Evolutionary conservation across 768 basidiomycete genomes (phyloP), one percentile per base, ranked within the genome.

Genomic region (Boletales sp.): DNA sequence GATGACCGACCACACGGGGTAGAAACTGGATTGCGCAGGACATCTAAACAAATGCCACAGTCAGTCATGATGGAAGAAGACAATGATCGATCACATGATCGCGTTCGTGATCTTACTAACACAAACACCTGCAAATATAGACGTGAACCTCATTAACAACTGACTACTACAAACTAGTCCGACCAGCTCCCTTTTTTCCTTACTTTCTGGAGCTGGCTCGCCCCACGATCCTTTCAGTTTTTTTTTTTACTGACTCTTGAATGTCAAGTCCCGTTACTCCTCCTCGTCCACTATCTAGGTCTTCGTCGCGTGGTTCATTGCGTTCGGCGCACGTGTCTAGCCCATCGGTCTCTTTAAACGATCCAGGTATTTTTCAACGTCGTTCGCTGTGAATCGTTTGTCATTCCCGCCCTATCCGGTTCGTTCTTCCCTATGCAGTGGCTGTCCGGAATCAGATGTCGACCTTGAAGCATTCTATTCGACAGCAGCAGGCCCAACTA

Each of bases 401-500:
- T 63, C 50, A 56, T 40, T 56, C 57, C 52, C 54, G 51, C 18
- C 48, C 45, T 39, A 57, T 44, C 50, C 48, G 58, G 60, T 67
- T 63, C 64, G 54, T 59, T 61, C 52, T 52, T 37, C 60, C 63
- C 54, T 51, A 53, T 60, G 43, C 60, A 91, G 89, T 90, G 62
- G 79, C 82, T 54, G 75, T 90, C 46, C 81, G 89, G 48, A 83
- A 81, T 58, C 88, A 90, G 52, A 84, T 91, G 70, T 88, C 87
- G 57, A 84, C 83, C 36, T 70, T 91, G 61, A 90, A 86, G 69
- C 89, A 91, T 65, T 81, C 77, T 63, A 91, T 91, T 59, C 74
- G 89, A 53, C 88, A 90, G 59, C 86, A 91, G 62, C 87, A 90
- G 72, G 88, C 88, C 17, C 87, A 90, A 58, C 67, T 90, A 32